Conservation (phyloP, 305 asterid species). For the Rubia balearica region DNA sequence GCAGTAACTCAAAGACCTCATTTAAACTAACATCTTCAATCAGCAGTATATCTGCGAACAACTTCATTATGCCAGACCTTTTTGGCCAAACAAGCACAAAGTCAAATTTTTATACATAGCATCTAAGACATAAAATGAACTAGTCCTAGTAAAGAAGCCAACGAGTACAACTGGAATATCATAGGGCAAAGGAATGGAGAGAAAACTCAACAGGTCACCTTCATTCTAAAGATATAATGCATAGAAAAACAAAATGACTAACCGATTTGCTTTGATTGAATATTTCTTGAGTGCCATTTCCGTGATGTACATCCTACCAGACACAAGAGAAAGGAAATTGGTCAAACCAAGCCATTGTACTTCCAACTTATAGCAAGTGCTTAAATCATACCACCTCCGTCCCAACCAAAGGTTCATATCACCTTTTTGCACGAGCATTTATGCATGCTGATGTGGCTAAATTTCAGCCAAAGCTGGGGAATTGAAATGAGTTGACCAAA, state of each 20-base stretch:
- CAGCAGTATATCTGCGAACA: neutral
- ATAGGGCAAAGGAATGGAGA: neutral
- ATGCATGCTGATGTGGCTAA: too few relatives aligned
- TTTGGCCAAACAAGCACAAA: conserved; percentile 9
- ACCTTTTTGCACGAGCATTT: too few relatives aligned
- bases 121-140: neutral
- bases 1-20: neutral
- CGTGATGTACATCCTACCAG: conserved; percentile 95
- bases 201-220: neutral
- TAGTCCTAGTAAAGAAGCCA: neutral
- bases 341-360: conserved; percentile 12
- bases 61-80: neutral
- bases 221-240: conserved; percentile 9
- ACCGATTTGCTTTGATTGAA: conserved; percentile 83
- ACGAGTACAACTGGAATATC: neutral
- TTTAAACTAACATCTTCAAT: neutral
- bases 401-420: too few relatives aligned
- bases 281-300: conserved; percentile 98
- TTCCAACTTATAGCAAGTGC: neutral
- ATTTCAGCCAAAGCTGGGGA: too few relatives aligned
- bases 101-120: neutral
- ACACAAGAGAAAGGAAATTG: conserved; percentile 9
- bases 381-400: neutral
- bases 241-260: conserved; percentile 21
- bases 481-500: too few relatives aligned